Conservation (phyloP, 1,284 basidiomycete species). For the Ustilago hordei region DNA sequence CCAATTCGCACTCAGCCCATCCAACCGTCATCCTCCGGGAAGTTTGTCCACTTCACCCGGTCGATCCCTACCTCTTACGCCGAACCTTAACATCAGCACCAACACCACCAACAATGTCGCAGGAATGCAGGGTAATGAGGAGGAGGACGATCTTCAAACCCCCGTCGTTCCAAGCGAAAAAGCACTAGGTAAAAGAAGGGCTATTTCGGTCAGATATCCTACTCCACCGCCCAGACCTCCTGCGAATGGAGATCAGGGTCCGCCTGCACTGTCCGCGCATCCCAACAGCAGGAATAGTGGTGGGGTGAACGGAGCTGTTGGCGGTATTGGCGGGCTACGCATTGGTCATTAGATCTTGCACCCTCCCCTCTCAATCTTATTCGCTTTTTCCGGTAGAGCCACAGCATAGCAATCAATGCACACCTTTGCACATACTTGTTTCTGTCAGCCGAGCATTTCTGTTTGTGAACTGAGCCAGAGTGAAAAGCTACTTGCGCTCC, state of each 20-base stretch:
- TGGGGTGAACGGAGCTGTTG: not conserved
- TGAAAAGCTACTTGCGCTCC: not conserved
- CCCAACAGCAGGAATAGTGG: constrained; percentile 5
- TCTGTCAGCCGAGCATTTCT: no score
- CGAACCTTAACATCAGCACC: constrained; percentile 17
- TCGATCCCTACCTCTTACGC: constrained; percentile 22
- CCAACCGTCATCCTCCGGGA: not conserved
- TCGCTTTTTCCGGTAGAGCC: no score
- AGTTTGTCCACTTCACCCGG: not conserved
- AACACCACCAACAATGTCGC: not conserved
- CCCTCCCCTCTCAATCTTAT: not conserved
- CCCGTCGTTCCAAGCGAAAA: constrained; percentile 58
- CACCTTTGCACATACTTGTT: not conserved
- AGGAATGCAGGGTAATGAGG: constrained; percentile 9
- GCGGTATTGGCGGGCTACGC: constrained; percentile 12
- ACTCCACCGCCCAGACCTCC: constrained; percentile 14
- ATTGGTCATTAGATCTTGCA: not conserved
- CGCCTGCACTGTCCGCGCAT: constrained; percentile 10
- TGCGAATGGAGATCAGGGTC: not conserved
- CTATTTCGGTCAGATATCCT: constrained; percentile 37
- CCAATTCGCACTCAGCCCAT: constrained; percentile 3
- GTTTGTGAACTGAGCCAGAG: no score
- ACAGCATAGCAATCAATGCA: not conserved
- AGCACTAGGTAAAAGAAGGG: constrained; percentile 60
- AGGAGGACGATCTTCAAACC: constrained; percentile 49